Conservation (phyloP, 306 rosid species). For the Psophocarpus tetragonolobus region DNA sequence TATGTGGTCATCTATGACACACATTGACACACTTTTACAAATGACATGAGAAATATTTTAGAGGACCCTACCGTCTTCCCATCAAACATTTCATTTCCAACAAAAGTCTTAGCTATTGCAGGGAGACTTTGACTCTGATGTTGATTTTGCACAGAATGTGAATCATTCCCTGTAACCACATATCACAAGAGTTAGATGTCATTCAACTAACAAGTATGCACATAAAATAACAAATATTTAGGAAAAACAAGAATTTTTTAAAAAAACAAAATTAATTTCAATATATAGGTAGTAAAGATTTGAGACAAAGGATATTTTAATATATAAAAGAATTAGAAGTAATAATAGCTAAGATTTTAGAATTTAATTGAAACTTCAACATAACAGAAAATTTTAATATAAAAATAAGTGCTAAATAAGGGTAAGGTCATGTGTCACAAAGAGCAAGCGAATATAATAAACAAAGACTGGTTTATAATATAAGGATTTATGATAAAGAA, state of each 20-base stretch:
- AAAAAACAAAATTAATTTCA: not conserved
- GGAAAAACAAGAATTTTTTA: not conserved
- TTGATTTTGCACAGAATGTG: slow-evolving; percentile 41
- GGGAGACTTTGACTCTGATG: slow-evolving; percentile 52
- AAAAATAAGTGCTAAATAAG: not conserved
- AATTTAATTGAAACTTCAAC: not conserved
- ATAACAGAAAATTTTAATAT: not conserved
- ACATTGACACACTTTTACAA: too few relatives aligned
- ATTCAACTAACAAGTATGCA: not conserved
- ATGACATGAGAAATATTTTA: slow-evolving; percentile 21
- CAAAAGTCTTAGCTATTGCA: slow-evolving; percentile 58
- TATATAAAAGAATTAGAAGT: not conserved
- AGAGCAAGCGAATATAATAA: not conserved
- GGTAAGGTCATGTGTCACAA: not conserved
- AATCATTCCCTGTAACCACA: slow-evolving; percentile 58
- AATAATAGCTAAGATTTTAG: not conserved
- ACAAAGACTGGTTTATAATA: not conserved
- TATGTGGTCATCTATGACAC: too few relatives aligned
- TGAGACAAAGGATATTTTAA: not conserved
- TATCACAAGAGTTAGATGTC: slow-evolving; percentile 13
- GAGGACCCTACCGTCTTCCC: slow-evolving; percentile 70
- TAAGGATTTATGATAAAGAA: not conserved
- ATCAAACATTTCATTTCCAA: slow-evolving; percentile 63
- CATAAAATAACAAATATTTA: not conserved
- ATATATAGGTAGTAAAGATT: not conserved